phyloP scores from a whole-genome alignment of 805 yeast species.

The Cyberlindnera maritima region DNA sequence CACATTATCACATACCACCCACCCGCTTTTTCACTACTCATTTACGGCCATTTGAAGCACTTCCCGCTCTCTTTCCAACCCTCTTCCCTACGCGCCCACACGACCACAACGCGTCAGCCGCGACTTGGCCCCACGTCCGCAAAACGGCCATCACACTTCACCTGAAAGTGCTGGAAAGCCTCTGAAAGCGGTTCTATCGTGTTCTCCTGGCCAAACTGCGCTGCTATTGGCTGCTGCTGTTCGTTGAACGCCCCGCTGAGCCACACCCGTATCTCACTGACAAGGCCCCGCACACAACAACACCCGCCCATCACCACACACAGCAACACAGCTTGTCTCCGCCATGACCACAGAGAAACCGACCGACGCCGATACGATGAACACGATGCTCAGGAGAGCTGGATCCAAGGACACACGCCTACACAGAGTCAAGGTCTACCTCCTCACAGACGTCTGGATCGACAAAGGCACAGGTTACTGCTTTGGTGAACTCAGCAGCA shows the following conservation, averaged over 20 bases:
- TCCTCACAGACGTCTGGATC: constrained; percentile 79
- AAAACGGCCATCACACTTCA: not conserved
- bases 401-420: constrained; percentile 36
- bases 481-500: constrained; percentile 54
- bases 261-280: not conserved
- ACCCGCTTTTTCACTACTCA: not conserved
- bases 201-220: not conserved
- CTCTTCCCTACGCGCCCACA: not conserved
- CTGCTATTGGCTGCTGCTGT: not conserved
- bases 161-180: not conserved
- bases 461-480: constrained; percentile 94
- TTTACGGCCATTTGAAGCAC: not conserved
- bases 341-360: not conserved
- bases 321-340: not conserved
- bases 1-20: not conserved
- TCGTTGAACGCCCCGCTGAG: not conserved
- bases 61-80: not conserved
- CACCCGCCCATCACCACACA: not conserved
- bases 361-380: not conserved
- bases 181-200: not conserved
- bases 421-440: constrained; percentile 88
- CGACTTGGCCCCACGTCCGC: not conserved
- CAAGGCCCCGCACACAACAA: not conserved
- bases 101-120: not conserved
- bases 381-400: not conserved